These are phyloP conservation scores for Entomortierella parvispora DNA, from an alignment of 192 early-diverging fungal species.

Conservation along the genomic window DNA sequence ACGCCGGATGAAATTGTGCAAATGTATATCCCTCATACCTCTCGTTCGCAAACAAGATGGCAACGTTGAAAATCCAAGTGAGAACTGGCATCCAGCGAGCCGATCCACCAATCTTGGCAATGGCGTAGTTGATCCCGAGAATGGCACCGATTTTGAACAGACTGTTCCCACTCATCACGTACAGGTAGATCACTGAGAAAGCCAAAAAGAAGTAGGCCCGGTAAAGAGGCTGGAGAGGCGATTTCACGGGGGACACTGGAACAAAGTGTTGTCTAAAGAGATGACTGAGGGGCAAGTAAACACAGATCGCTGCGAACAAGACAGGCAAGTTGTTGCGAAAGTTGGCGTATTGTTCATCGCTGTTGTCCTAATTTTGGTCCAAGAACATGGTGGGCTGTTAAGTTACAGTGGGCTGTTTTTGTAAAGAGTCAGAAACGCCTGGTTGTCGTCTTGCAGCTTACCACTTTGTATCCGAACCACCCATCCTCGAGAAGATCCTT, in stretches of 20 bases:
- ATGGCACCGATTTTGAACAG: slow-evolving; percentile 80
- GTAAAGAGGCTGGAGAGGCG: slow-evolving; percentile 39
- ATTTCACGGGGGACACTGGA: slow-evolving; percentile 39
- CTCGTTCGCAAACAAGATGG: slow-evolving; percentile 85
- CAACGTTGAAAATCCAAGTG: slow-evolving; percentile 87
- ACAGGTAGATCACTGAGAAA: slow-evolving; percentile 70
- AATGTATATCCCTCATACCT: slow-evolving; percentile 79
- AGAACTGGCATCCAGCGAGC: slow-evolving; percentile 67
- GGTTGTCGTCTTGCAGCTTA: slow-evolving; percentile 3
- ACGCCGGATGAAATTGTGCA: slow-evolving; percentile 47
- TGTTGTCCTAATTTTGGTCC: slow-evolving; percentile 67
- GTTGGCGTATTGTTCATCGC: slow-evolving; percentile 73
- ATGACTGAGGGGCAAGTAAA: slow-evolving; percentile 62
- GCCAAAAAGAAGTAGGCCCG: slow-evolving; percentile 65
- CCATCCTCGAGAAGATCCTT: slow-evolving; percentile 53
- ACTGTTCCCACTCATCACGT: slow-evolving; percentile 78
- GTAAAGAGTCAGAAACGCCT: background rate
- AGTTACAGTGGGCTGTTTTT: background rate
- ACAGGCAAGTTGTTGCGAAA: slow-evolving; percentile 73
- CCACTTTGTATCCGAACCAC: slow-evolving; percentile 49
- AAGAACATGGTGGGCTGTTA: background rate
- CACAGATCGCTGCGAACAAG: slow-evolving; percentile 57
- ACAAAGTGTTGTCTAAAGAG: slow-evolving; percentile 46
- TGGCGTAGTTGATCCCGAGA: slow-evolving; percentile 70
- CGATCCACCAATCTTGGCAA: slow-evolving; percentile 64